Evolutionary conservation across 352 stramenopile species (phyloP).

Genomic region (Globisporangium sylvaticum): DNA sequence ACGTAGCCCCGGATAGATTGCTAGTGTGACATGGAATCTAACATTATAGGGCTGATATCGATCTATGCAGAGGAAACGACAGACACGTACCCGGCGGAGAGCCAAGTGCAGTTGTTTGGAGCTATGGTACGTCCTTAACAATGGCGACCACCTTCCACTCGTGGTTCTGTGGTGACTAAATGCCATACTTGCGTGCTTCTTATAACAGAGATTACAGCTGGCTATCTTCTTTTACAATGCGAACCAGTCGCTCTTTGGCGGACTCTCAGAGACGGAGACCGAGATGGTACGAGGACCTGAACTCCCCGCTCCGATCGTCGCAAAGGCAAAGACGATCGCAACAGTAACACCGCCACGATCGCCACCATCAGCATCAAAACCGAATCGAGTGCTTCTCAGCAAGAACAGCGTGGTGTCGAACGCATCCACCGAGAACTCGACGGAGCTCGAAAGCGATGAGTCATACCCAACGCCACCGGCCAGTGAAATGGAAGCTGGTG

Average conservation of each 20-base stretch:
- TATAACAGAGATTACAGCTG: slow-evolving; percentile 51
- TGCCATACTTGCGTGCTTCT: slow-evolving; percentile 3
- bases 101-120: slow-evolving; percentile 50
- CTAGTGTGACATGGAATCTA: not conserved
- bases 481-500: slow-evolving; percentile 12
- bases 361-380: not conserved
- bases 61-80: slow-evolving; percentile 33
- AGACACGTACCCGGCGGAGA: slow-evolving; percentile 25
- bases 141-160: too few species aligned
- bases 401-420: slow-evolving; percentile 4
- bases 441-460: not conserved
- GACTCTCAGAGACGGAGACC: slow-evolving; percentile 41
- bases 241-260: slow-evolving; percentile 46
- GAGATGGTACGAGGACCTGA: slow-evolving; percentile 42
- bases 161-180: too few species aligned
- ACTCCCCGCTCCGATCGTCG: slow-evolving; percentile 1
- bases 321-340: not conserved
- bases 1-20: not conserved
- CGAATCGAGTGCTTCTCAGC: slow-evolving; percentile 1
- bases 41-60: not conserved
- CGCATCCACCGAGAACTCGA: not conserved
- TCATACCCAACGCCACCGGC: not conserved
- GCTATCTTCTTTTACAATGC: slow-evolving; percentile 73
- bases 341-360: not conserved
- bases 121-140: too few species aligned